Evolutionary conservation across 1,284 basidiomycete species (phyloP), one percentile per base, ranked within the genome.

Genomic region (Tilletiopsis washingtonensis): DNA sequence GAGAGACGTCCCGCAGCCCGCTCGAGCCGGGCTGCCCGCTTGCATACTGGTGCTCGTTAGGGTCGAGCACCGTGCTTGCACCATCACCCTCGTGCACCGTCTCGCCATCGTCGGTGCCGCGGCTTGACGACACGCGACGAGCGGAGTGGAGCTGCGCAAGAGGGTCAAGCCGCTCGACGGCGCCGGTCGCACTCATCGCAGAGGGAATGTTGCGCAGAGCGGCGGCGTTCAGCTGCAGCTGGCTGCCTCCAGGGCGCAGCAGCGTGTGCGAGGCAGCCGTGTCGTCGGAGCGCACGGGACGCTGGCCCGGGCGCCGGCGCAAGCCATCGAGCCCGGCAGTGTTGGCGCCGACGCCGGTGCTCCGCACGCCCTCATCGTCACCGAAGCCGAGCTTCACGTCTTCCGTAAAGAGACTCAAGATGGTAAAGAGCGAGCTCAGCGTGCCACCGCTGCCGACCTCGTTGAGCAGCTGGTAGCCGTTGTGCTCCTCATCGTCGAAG

Each of bases 381-480:
- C 56, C 59, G 26, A 68, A 63, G 5, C 88, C 85, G 62, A 97
- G 82, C 74, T 91, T 86, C 64, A 98, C 85, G 68, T 97, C 87
- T 74, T 98, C 93, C 1, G 94, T 99, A 75, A 99, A 98, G 42
- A 99, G 78, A 51, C 77, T 87, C 46, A 98, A 80, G 69, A 98
- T 98, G 12, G 90, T 96, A 75, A 98, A 97, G 36, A 97, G 79
- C 64, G 89, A 93, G 36, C 90, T 93, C 14, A 97, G 78, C 0
- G 91, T 98, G 9, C 93, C 68, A 43, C 68, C 69, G 38, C 59
- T 68, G 48, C 62, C 59, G 38, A 73, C 70, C 36, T 73, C 69
- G 57, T 71, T 69, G 43, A 73, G 53, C 21, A 73, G 54, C 49
- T 73, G 70, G 41, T 65, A 70, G 9, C 64, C 69, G 20, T 51